phyloP scores from a whole-genome alignment of 441 rosid genomes.

The Erodium moschatum region DNA sequence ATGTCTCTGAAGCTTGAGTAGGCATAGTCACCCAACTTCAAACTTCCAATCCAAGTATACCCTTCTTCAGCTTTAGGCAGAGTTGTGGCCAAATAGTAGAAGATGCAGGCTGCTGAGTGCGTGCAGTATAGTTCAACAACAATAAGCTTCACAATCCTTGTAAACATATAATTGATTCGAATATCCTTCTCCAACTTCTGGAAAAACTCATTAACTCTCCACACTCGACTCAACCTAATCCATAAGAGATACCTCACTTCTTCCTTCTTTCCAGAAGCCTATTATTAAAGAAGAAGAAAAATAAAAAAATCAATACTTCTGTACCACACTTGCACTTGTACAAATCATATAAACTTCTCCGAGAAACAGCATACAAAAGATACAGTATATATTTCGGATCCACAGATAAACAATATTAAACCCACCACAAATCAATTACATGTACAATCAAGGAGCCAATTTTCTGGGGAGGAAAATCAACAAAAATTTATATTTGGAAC shows the following conservation, averaged over 20 bases:
- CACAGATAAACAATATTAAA: too few species aligned
- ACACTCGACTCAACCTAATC: constrained; percentile 72
- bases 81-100: constrained; percentile 87
- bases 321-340: neutral
- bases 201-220: constrained; percentile 50
- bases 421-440: too few species aligned
- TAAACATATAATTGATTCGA: constrained; percentile 72
- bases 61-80: constrained; percentile 60
- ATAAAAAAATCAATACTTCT: too few species aligned
- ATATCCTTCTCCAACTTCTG: constrained; percentile 63
- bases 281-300: constrained; percentile 14
- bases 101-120: constrained; percentile 92
- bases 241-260: constrained; percentile 63
- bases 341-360: neutral
- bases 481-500: too few species aligned
- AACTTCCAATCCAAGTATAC: constrained; percentile 95
- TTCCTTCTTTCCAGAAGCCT: constrained; percentile 63
- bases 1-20: constrained; percentile 71
- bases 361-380: neutral
- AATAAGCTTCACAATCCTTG: constrained; percentile 73
- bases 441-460: too few species aligned
- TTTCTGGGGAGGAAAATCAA: too few species aligned
- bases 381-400: too few species aligned
- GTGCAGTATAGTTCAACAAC: constrained; percentile 83
- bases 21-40: constrained; percentile 72